Conservation (phyloP, 208 protist species). For the Trypanosoma lewisi region DNA sequence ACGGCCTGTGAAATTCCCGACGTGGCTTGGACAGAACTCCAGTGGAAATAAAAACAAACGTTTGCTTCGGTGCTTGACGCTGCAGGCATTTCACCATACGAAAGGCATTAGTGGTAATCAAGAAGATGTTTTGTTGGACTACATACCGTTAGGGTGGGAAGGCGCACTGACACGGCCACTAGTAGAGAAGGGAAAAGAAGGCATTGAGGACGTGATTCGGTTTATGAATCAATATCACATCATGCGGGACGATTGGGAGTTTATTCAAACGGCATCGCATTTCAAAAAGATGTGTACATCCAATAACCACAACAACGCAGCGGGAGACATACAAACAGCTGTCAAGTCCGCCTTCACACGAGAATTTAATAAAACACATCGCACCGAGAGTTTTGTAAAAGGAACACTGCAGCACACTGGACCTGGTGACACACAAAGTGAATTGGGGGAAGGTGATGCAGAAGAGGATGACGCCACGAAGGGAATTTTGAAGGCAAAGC, state of each 20-base stretch:
- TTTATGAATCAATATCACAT: slow-evolving; percentile 89
- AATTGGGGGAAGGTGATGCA: slow-evolving; percentile 24
- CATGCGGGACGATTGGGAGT: slow-evolving; percentile 89
- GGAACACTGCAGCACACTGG: slow-evolving; percentile 39
- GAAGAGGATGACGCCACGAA: slow-evolving; percentile 1
- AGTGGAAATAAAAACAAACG: slow-evolving; percentile 86
- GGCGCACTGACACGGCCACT: slow-evolving; percentile 57
- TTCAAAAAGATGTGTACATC: slow-evolving; percentile 69
- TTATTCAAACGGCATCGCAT: slow-evolving; percentile 66
- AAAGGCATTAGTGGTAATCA: slow-evolving; percentile 65
- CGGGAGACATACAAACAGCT: slow-evolving; percentile 54
- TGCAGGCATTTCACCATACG: slow-evolving; percentile 54
- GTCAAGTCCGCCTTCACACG: slow-evolving; percentile 89
- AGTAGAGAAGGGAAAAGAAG: slow-evolving; percentile 57
- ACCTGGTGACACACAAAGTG: slow-evolving; percentile 10
- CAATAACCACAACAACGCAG: not conserved
- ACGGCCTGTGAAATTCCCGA: slow-evolving; percentile 85
- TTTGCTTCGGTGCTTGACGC: slow-evolving; percentile 59
- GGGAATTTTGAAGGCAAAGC: slow-evolving; percentile 17
- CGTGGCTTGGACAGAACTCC: slow-evolving; percentile 87
- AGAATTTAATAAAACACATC: slow-evolving; percentile 87
- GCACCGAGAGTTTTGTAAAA: slow-evolving; percentile 68
- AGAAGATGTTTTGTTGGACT: slow-evolving; percentile 80
- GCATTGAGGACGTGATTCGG: slow-evolving; percentile 65
- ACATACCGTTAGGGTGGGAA: slow-evolving; percentile 81